These are phyloP conservation scores for Monilinia vaccinii-corymbosi DNA, from an alignment of 2,329 filamentous ascomycete genomes.

Conservation along the genomic window DNA sequence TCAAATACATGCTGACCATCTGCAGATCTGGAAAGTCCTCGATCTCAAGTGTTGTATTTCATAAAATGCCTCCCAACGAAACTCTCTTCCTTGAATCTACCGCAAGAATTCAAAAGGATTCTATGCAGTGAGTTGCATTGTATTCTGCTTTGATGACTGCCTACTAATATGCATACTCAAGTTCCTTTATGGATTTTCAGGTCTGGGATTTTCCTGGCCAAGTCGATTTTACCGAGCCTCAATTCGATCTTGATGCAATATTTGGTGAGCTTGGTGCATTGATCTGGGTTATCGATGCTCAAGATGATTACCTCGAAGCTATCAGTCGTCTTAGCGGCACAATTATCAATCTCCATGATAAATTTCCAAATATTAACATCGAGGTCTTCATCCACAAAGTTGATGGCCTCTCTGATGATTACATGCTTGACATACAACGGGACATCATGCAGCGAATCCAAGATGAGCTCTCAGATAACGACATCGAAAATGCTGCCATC, in stretches of 20 bases:
- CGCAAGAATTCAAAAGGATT: slow-evolving; percentile 86
- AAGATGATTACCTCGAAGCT: slow-evolving; percentile 94
- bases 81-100: slow-evolving; percentile 95
- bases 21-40: slow-evolving; percentile 92
- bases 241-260: slow-evolving; percentile 85
- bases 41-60: slow-evolving; percentile 97
- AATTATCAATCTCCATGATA: slow-evolving; percentile 79
- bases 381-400: slow-evolving; percentile 99
- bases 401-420: slow-evolving; percentile 94
- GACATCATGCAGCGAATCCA: slow-evolving; percentile 96
- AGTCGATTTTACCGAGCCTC: slow-evolving; percentile 82
- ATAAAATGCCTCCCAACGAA: slow-evolving; percentile 93
- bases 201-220: slow-evolving; percentile 97
- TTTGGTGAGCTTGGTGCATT: slow-evolving; percentile 91
- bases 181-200: slow-evolving; percentile 98
- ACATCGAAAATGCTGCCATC: slow-evolving; percentile 87
- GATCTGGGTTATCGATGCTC: slow-evolving; percentile 97
- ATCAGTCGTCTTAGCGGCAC: slow-evolving; percentile 80
- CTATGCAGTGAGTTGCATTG: slow-evolving; percentile 65
- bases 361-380: slow-evolving; percentile 89
- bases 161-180: slow-evolving; percentile 32
- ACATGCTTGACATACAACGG: slow-evolving; percentile 89
- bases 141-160: background rate
- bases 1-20: slow-evolving; percentile 16
- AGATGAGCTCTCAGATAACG: slow-evolving; percentile 87